phyloP scores from a whole-genome alignment of 768 basidiomycete genomes.

The Arthromyces matolae region DNA sequence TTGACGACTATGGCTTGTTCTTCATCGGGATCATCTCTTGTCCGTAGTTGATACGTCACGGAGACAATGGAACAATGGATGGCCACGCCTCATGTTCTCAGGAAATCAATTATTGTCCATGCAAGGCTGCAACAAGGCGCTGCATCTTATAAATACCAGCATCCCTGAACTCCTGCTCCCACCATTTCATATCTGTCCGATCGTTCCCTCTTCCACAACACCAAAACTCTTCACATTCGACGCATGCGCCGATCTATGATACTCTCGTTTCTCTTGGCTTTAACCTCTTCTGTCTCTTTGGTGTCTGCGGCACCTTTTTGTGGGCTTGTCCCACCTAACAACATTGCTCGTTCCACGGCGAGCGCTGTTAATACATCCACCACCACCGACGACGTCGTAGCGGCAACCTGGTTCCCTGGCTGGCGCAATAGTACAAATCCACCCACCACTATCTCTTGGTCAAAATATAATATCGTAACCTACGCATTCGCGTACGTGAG shows the following conservation, averaged over 20 bases:
- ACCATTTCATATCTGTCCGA: background rate
- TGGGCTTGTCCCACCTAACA: constrained; percentile 29
- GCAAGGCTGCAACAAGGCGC: no score
- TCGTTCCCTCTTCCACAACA: background rate
- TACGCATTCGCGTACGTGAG: constrained; percentile 46
- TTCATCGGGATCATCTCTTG: background rate
- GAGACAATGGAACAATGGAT: constrained; percentile 12
- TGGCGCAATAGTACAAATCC: constrained; percentile 43
- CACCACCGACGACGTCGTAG: constrained; percentile 36
- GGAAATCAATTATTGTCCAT: no score
- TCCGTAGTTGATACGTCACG: constrained; percentile 4
- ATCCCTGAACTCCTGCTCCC: background rate
- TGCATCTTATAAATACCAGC: constrained; percentile 7
- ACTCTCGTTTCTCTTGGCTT: constrained; percentile 6
- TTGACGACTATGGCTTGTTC: no score
- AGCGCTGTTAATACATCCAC: no score
- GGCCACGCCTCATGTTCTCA: no score
- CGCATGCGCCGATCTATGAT: constrained; percentile 4
- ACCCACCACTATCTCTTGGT: constrained; percentile 46
- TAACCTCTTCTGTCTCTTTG: constrained; percentile 24
- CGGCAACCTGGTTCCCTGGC: constrained; percentile 55
- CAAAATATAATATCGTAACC: constrained; percentile 46
- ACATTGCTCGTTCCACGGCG: no score
- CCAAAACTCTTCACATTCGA: background rate
- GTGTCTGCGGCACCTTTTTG: constrained; percentile 29